Base-by-base conservation (phyloP, 345 rosid genomes). In the Mallotus nudiflorus region DNA sequence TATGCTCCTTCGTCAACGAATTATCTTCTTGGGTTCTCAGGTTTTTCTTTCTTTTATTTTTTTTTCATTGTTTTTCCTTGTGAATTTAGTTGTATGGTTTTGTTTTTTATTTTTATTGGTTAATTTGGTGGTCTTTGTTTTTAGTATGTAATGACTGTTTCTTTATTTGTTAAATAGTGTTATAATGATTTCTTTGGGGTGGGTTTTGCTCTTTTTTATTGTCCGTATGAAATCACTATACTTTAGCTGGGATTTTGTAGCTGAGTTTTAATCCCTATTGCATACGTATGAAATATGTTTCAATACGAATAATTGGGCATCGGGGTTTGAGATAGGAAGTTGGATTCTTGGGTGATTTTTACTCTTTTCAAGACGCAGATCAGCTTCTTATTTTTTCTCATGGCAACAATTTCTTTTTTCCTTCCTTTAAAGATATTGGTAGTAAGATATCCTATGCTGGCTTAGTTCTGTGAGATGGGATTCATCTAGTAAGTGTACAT, bases 1-100 rank as follows among this genome's bases (percentile, higher is more conserved):
- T 84, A 88, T 90, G 96, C 91, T 94, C 61, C 98, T 94, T 46
- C 93, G 98, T 70, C 97, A 90, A 76, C 85, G 96, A 78, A 88
- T 89, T 75, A 81, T 94, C 81, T 90, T 91, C 66, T 63, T 94
- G 70, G 95, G 96, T 72, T 85, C 95, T 66, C 91, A 86, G 91
- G 97, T 92, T 14, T 39, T 70, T 53, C 69, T n/a, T 6, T 49
- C 18, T 48, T 11, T 13, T 68, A 66, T 0, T 19, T 25, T 27
- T 1, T 39, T n/a, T 24, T 29, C 6, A 11, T 25, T 37, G 14
- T 6, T 58, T 44, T 3, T 54, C 13, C 9, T 12, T 65, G 4
- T 75, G 33, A 40, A 39, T 35, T 50, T 9, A 14, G 46, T 66
- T 69, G 22, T 25, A 29, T 16, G n/a, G 33, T 8, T 14, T 50